These are phyloP conservation scores for Chaetomium sp. DNA, from an alignment of 2,329 filamentous ascomycete species.

Conservation along the genomic window DNA sequence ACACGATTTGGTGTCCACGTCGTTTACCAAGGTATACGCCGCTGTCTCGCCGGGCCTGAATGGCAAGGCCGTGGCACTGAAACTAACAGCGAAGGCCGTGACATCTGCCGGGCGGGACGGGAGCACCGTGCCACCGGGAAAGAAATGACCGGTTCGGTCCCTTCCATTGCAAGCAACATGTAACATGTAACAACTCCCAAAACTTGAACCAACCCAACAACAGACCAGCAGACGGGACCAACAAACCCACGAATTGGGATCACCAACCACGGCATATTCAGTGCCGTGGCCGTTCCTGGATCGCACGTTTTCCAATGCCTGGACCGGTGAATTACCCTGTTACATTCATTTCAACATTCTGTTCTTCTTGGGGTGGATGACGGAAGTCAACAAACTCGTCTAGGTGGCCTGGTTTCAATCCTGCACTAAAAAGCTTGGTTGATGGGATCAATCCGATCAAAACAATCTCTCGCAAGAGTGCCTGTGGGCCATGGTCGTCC, in stretches of 20 bases:
- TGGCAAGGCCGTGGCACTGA: background rate
- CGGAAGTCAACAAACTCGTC: background rate
- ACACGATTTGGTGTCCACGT: background rate
- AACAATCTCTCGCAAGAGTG: constrained; percentile 3
- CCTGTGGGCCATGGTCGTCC: background rate
- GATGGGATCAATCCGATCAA: background rate
- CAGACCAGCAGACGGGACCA: background rate
- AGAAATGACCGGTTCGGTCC: constrained; percentile 6
- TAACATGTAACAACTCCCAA: background rate
- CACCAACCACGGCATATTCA: background rate
- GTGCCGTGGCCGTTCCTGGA: background rate
- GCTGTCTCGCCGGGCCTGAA: constrained; percentile 4
- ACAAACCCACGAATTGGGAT: constrained; percentile 9
- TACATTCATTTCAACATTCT: constrained; percentile 1
- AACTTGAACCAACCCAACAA: background rate
- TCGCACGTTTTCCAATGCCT: background rate
- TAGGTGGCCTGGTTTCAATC: background rate
- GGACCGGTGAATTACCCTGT: background rate
- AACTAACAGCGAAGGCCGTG: background rate
- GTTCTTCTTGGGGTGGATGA: background rate
- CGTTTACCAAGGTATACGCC: constrained; percentile 25
- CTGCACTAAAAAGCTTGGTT: constrained; percentile 11
- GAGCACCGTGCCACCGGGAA: constrained; percentile 24
- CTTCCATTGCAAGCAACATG: background rate
- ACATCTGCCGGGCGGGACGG: constrained; percentile 23